Evolutionary conservation across 2,329 filamentous ascomycete genomes (phyloP).

Genomic region (Pleoardoris graminearum): DNA sequence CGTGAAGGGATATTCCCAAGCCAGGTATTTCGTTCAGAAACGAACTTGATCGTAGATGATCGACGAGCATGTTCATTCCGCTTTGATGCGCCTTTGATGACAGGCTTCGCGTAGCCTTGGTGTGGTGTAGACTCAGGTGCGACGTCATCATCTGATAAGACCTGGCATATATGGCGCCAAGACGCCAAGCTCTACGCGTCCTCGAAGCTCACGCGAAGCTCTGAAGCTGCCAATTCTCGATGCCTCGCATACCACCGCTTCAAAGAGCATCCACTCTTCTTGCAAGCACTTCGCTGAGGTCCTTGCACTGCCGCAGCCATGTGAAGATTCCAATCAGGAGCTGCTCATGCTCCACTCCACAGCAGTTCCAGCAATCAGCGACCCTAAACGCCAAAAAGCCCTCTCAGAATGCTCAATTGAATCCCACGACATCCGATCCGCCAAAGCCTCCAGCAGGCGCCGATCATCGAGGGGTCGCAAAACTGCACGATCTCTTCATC

Average conservation of each 20-base stretch:
- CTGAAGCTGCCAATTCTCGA: slow-evolving; percentile 23
- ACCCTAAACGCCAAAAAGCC: slow-evolving; percentile 20
- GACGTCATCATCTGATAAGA: slow-evolving; percentile 19
- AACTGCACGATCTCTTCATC: slow-evolving; percentile 73
- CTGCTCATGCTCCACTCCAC: slow-evolving; percentile 43
- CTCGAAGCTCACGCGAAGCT: slow-evolving; percentile 14
- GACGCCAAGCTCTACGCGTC: slow-evolving; percentile 28
- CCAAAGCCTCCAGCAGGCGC: slow-evolving; percentile 40
- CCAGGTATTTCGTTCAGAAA: not conserved
- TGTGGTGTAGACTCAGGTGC: not conserved
- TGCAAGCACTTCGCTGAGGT: slow-evolving; percentile 11
- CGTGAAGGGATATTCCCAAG: not conserved
- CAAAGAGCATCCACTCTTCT: slow-evolving; percentile 14
- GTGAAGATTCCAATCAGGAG: slow-evolving; percentile 19
- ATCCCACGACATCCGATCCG: slow-evolving; percentile 38
- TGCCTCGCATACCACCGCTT: slow-evolving; percentile 9
- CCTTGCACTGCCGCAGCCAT: slow-evolving; percentile 9
- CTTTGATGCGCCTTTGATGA: not conserved
- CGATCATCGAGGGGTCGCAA: slow-evolving; percentile 57
- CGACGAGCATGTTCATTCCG: not conserved
- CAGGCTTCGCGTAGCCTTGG: not conserved
- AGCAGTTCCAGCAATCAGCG: slow-evolving; percentile 29
- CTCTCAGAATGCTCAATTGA: slow-evolving; percentile 27
- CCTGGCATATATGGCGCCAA: slow-evolving; percentile 20
- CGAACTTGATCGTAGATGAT: not conserved